Evolutionary conservation across 2,329 filamentous ascomycete genomes (phyloP).

Genomic region (Colletotrichum tropicale): DNA sequence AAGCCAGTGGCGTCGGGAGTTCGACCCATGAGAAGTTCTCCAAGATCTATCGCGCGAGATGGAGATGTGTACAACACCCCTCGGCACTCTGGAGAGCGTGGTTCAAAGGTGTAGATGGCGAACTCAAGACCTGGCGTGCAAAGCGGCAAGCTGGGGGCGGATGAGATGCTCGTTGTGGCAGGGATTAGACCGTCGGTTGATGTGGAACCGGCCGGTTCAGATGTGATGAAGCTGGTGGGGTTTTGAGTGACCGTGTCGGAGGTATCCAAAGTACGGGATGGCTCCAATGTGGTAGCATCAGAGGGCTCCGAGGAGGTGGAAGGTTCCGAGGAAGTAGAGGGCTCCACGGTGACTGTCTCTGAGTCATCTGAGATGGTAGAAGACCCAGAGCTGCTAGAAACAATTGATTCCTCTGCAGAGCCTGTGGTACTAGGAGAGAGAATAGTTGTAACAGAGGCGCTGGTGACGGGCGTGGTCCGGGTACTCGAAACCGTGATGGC

Average conservation of each 20-base stretch:
- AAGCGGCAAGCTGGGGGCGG: not conserved
- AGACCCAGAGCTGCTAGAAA: not conserved
- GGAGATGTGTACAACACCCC: not conserved
- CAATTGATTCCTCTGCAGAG: not conserved
- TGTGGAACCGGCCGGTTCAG: not conserved
- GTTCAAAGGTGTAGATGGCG: not conserved
- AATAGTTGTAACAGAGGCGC: not conserved
- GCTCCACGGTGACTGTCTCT: not conserved
- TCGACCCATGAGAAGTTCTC: not conserved
- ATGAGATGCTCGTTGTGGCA: not conserved
- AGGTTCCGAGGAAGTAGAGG: not conserved
- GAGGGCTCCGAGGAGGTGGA: not conserved
- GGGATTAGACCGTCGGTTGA: not conserved
- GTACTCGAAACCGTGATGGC: conserved; percentile 10
- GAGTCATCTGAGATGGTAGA: not conserved
- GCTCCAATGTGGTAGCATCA: not conserved
- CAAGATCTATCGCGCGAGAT: not conserved
- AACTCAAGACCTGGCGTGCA: not conserved
- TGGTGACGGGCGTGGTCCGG: not conserved
- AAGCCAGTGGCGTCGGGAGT: not conserved
- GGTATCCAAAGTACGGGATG: not conserved
- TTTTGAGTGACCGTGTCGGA: not conserved
- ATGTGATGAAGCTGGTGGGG: not conserved
- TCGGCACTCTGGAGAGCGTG: not conserved
- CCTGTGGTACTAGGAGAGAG: not conserved